Base-by-base conservation (phyloP, 768 basidiomycete species). In the Serendipita sp. region DNA sequence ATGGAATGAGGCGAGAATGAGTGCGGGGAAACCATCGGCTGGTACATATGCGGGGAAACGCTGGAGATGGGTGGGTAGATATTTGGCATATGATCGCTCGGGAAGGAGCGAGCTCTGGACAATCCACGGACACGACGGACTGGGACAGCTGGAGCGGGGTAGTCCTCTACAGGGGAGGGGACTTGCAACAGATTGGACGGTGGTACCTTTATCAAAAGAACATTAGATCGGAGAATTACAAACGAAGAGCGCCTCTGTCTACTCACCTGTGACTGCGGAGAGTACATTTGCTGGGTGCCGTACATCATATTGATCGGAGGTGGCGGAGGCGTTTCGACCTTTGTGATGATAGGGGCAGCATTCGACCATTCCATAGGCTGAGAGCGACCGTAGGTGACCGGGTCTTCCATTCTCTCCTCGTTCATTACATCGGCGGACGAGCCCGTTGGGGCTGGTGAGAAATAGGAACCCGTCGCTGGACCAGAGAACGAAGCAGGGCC, bases 81-180 rank as follows among this genome's bases (percentile, higher is more conserved):
- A 18, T 31, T 60, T 60, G 55, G 16, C 27, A 27, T n/a, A 31
- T 50, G 55, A 34, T 60, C 55, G 36, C 55, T 60, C 8, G 55
- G 55, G 55, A 60, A 60, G 29, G 55, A 60, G 16, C 36, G 55
- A 34, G 55, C 55, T n/a, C 55, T 60, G 10, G 55, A 60, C 34
- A 60, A 37, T n/a, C 55, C 55, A 31, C 55, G 55, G 10, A 37
- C 33, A 33, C 55, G 55, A 10, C 55, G 55, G 34, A 60, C 36
- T 8, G 55, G 27, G 10, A 3, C 16, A 60, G 29, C 5, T 5
- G 48, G 18, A 18, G 48, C 48, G 8, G n/a, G 48, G 48, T 50
- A 50, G n/a, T 50, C 48, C 5, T 50, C 48, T 50, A n/a, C 48
- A 31, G 48, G 48, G n/a, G 48, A 50, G 29, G 48, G 48, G n/a